A percentile compares a stretch with the other conserved stretches of the same genome.
Conservation (phyloP, 2,329 filamentous ascomycete genomes). For the Huntiella omanensis region DNA sequence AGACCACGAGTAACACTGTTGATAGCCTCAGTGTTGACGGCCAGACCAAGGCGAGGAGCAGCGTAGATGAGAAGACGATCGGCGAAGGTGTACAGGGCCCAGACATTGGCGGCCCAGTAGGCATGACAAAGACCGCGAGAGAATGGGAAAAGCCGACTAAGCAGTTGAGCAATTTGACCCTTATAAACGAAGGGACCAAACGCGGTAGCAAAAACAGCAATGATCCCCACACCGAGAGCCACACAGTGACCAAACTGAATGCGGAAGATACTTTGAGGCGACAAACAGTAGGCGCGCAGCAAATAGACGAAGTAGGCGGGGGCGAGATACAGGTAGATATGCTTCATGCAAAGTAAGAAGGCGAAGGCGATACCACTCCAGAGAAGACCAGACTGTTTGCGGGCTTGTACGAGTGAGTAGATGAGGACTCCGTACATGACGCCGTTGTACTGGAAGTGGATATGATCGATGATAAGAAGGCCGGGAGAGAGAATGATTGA, state of each 20-base stretch:
- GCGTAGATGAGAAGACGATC: conserved; percentile 73
- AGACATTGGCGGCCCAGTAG: conserved; percentile 95
- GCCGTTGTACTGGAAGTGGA: conserved; percentile 98
- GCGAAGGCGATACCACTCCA: conserved; percentile 71
- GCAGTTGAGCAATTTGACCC: conserved; percentile 67
- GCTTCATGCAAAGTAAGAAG: conserved; percentile 76
- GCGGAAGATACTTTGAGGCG: conserved; percentile 53
- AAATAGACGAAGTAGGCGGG: conserved; percentile 92
- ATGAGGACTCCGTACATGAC: conserved; percentile 85
- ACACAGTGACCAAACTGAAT: conserved; percentile 62
- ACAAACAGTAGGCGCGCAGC: conserved; percentile 74
- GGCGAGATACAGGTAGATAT: conserved; percentile 92
- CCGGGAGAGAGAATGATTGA: conserved; percentile 85
- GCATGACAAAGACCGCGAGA: conserved; percentile 86
- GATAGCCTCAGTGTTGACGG: conserved; percentile 54
- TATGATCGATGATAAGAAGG: conserved; percentile 90
- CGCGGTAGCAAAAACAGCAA: conserved; percentile 53
- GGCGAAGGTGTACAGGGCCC: conserved; percentile 87
- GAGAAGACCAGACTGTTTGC: conserved; percentile 55
- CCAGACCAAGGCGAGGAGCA: conserved; percentile 60
- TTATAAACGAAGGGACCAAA: conserved; percentile 76
- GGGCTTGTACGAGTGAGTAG: conserved; percentile 66
- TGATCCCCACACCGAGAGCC: conserved; percentile 61
- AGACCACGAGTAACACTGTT: conserved; percentile 83
- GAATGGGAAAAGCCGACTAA: conserved; percentile 80